Conservation (phyloP, 441 rosid species). For the Viola pubescens region DNA sequence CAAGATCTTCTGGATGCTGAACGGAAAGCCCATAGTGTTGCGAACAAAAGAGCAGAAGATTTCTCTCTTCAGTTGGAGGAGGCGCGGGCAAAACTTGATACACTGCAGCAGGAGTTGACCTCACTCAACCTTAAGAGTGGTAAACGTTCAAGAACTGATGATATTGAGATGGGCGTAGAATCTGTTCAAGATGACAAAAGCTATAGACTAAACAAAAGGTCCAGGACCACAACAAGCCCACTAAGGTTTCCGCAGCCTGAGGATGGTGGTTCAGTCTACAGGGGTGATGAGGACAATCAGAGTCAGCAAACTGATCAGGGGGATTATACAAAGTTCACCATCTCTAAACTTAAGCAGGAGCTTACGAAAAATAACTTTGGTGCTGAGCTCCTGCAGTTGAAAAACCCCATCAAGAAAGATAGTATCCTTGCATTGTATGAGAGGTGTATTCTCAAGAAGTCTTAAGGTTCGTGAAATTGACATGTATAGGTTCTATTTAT, state of each 20-base stretch:
- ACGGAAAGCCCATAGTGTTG: conserved; percentile 70
- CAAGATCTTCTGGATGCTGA: conserved; percentile 75
- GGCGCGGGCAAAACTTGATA: conserved; percentile 74
- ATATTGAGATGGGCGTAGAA: conserved; percentile 55
- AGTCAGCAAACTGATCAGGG: conserved; percentile 55
- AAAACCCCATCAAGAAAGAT: conserved; percentile 80
- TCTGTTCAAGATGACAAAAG: conserved; percentile 53
- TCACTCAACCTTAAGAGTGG: conserved; percentile 18
- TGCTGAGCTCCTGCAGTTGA: conserved; percentile 65
- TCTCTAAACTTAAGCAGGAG: conserved; percentile 78
- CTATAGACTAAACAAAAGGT: conserved; percentile 55
- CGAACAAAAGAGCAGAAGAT: conserved; percentile 69
- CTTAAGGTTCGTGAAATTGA: conserved; percentile 11
- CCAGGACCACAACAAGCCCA: conserved; percentile 63
- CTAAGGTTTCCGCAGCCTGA: conserved; percentile 39
- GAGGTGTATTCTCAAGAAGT: conserved; percentile 59
- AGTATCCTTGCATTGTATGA: conserved; percentile 78
- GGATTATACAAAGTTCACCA: conserved; percentile 73
- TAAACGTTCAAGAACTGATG: conserved; percentile 64
- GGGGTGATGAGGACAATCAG: conserved; percentile 53
- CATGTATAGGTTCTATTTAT: conserved; percentile 29
- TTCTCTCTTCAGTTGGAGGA: conserved; percentile 76
- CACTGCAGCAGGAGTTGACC: conserved; percentile 50
- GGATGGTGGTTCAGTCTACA: conserved; percentile 62
- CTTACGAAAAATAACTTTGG: conserved; percentile 80